Percentiles rank a stretch among this genome's conserved stretches.
These are phyloP conservation scores for Halophytophthora batemanensis DNA, from an alignment of 352 stramenopile species.

Conservation along the genomic window DNA sequence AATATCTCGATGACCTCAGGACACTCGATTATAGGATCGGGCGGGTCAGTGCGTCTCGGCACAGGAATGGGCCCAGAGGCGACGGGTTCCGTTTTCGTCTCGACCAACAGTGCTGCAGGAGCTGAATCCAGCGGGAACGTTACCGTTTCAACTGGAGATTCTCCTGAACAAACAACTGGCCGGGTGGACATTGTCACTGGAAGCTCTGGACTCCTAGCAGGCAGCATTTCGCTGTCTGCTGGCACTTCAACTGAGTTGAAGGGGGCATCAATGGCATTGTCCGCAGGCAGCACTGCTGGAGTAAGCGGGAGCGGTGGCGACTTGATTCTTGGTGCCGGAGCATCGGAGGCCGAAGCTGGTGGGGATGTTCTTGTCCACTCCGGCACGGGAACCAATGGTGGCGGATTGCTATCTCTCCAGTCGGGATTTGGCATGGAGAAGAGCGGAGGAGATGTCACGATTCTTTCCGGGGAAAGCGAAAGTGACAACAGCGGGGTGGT, in stretches of 20 bases:
- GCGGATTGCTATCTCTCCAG: slow-evolving; percentile 15
- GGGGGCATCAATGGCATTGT: slow-evolving; percentile 9
- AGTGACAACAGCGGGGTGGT: slow-evolving; percentile 20
- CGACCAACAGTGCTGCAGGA: slow-evolving; percentile 8
- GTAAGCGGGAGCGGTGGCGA: slow-evolving; percentile 22
- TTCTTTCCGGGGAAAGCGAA: slow-evolving; percentile 22
- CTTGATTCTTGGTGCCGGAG: slow-evolving; percentile 15
- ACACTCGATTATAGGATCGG: slow-evolving; percentile 13
- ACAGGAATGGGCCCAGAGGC: slow-evolving; percentile 14
- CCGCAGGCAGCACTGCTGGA: slow-evolving; percentile 19
- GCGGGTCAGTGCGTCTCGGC: slow-evolving; percentile 14
- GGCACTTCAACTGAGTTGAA: slow-evolving; percentile 15
- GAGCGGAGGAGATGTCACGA: slow-evolving; percentile 23
- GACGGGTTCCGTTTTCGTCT: slow-evolving; percentile 27
- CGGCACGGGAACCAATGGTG: slow-evolving; percentile 20
- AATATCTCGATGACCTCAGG: slow-evolving; percentile 23
- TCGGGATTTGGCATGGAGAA: slow-evolving; percentile 20
- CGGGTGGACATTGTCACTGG: slow-evolving; percentile 21
- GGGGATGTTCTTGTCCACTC: slow-evolving; percentile 14
- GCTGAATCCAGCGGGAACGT: slow-evolving; percentile 14
- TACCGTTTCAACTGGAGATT: slow-evolving; percentile 18
- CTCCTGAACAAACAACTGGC: slow-evolving; percentile 19
- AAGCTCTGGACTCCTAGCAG: slow-evolving; percentile 14
- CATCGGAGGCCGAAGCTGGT: slow-evolving; percentile 17
- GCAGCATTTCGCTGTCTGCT: slow-evolving; percentile 22